These are phyloP conservation scores for Prosopis cineraria DNA, from an alignment of 306 rosid species.

Conservation along the genomic window DNA sequence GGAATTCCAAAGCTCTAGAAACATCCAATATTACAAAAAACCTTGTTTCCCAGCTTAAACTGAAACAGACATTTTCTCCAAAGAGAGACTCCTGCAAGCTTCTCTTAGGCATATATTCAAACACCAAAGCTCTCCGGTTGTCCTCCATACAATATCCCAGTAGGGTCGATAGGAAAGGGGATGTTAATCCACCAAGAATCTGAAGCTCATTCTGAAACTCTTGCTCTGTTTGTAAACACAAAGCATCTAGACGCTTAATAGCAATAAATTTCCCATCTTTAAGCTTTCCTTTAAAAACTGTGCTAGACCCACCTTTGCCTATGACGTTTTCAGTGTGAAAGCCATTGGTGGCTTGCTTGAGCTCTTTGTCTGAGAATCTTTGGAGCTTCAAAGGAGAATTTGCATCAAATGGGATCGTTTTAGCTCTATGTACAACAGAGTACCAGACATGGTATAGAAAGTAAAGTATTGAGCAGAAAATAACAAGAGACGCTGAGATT, in stretches of 20 bases:
- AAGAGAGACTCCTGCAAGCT: slow-evolving; percentile 91
- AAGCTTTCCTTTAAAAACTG: slow-evolving; percentile 83
- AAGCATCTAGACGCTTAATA: slow-evolving; percentile 67
- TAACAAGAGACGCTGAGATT: slow-evolving; percentile 76
- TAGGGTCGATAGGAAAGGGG: slow-evolving; percentile 83
- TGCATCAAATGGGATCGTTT: slow-evolving; percentile 82
- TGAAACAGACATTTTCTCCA: slow-evolving; percentile 63
- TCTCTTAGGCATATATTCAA: slow-evolving; percentile 84
- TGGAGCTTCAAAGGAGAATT: slow-evolving; percentile 84
- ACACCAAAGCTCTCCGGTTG: slow-evolving; percentile 72
- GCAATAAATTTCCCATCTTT: slow-evolving; percentile 77
- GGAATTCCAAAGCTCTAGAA: slow-evolving; percentile 81
- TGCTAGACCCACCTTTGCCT: slow-evolving; percentile 96
- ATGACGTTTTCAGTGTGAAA: slow-evolving; percentile 71
- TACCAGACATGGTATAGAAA: slow-evolving; percentile 78
- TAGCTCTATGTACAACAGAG: slow-evolving; percentile 64
- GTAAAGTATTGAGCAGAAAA: slow-evolving; percentile 71
- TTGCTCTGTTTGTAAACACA: slow-evolving; percentile 71
- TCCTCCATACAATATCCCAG: slow-evolving; percentile 87
- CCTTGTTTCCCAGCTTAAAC: slow-evolving; percentile 86
- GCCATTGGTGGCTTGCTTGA: slow-evolving; percentile 68
- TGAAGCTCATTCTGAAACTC: slow-evolving; percentile 96
- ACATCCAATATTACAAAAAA: slow-evolving; percentile 73
- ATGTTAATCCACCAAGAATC: slow-evolving; percentile 89
- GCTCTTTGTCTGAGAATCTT: slow-evolving; percentile 78